Evolutionary conservation across 1,284 basidiomycete species (phyloP).

Genomic region (Meira miltonrushii): DNA sequence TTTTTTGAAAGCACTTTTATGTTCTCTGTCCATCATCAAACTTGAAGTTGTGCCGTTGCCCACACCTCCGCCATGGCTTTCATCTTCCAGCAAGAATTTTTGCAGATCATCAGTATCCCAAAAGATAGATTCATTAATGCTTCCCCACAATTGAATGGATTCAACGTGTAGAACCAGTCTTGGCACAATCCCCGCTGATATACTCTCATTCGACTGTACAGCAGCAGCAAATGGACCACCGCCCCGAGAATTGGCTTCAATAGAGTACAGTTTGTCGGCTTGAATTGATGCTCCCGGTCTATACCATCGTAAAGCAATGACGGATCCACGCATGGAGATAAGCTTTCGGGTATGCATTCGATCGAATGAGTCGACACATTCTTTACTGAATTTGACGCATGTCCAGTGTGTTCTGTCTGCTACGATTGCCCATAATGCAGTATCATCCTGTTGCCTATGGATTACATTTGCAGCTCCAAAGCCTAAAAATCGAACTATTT

Average conservation of each 20-base stretch:
- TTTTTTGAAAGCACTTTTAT: neutral
- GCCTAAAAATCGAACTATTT: constrained; percentile 5
- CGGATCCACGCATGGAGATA: constrained; percentile 2
- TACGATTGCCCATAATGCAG: neutral
- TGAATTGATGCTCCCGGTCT: neutral
- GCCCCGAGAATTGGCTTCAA: neutral
- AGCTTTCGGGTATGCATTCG: neutral
- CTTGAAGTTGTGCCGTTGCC: neutral
- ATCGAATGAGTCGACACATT: neutral
- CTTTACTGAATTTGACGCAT: neutral
- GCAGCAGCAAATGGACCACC: neutral
- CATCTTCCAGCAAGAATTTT: neutral
- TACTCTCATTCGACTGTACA: too few relatives aligned
- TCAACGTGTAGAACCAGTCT: neutral
- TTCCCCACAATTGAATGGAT: neutral
- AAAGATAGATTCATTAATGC: constrained; percentile 6
- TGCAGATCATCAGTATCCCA: constrained; percentile 1
- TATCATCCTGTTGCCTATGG: neutral
- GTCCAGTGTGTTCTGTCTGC: neutral
- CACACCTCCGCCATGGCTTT: neutral
- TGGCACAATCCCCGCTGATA: neutral
- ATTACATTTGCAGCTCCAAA: neutral
- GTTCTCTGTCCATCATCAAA: neutral
- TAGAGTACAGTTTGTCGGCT: neutral
- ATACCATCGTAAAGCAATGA: neutral